Base-by-base conservation (phyloP, 1,139 yeast genomes). In the Sugiyamaella grinbergsii region DNA sequence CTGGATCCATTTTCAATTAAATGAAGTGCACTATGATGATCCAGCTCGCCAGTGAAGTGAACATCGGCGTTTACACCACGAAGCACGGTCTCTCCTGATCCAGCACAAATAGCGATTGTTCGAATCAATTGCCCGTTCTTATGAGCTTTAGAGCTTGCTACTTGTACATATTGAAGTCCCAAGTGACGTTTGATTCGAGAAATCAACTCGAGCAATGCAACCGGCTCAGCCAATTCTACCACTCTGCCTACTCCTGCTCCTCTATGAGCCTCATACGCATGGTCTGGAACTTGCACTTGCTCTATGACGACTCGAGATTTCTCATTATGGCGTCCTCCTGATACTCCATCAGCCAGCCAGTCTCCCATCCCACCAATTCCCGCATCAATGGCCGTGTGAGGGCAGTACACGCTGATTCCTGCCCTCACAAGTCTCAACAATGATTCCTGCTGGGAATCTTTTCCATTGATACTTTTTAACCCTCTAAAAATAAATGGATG, bases 341-440 rank as follows among this genome's bases (percentile, higher is more conserved):
- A 66, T 13, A 88, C 70, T 0, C 88, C 87, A 42, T 79, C 81
- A 0, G 81, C 86, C 37, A 93, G 74, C 84, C 95, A 93, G 65
- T 90, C 98, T 60, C 91, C 93, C 53, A 94, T 97, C 22, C 98
- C 98, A 8, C 87, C 89, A 15, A 70, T 69, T 8, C 95, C 95
- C 29, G 97, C 94, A 69, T 94, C 98, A 1, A 93, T 86, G 0
- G 98, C 93, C 0, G 98, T 91, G 64, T 94, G 99, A 15, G 98
- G 98, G 49, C 85, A 86, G 66, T 93, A 93, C 1, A 94, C 98
- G 52, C 91, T 81, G 55, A 93, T 79, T 15, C 87, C 87, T 53
- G 83, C 77, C 56, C 83, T 82, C 49, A 90, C 84, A 59, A 94
- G 75, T 53, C 78, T 78, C 36, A 93, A 67, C 49, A 93, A 73